Percentiles rank a stretch among this genome's conserved stretches.
Conservation (phyloP, 768 basidiomycete species). For the Hemileccinum impolitum region DNA sequence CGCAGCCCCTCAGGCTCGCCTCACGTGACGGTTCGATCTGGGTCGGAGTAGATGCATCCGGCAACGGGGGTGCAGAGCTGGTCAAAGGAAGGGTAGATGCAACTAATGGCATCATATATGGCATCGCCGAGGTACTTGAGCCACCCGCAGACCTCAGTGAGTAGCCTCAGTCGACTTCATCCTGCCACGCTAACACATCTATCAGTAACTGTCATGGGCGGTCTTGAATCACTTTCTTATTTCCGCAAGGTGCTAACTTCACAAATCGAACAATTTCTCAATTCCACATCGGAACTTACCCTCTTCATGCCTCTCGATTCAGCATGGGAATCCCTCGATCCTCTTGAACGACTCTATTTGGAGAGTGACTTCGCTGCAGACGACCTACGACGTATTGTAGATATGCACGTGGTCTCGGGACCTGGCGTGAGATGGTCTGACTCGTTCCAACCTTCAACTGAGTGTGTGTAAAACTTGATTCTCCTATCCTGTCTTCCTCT, state of each 20-base stretch:
- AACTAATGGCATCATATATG: constrained; percentile 75
- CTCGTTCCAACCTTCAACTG: constrained; percentile 48
- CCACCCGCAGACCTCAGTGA: constrained; percentile 73
- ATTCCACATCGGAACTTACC: constrained; percentile 70
- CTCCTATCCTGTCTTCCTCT: constrained; percentile 3
- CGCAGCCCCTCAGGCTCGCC: constrained; percentile 75
- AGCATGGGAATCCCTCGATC: constrained; percentile 78
- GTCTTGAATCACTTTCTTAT: constrained; percentile 64
- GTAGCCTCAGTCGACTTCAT: constrained; percentile 22
- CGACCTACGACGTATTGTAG: constrained; percentile 74
- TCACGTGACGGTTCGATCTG: constrained; percentile 45
- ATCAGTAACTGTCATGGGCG: constrained; percentile 58
- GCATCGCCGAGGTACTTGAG: constrained; percentile 69
- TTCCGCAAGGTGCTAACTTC: constrained; percentile 69
- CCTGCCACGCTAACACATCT: not conserved
- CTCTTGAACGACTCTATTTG: constrained; percentile 80
- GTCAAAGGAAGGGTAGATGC: constrained; percentile 55
- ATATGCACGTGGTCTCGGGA: constrained; percentile 68
- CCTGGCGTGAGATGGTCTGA: constrained; percentile 65
- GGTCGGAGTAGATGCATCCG: constrained; percentile 77
- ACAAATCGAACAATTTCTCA: constrained; percentile 54
- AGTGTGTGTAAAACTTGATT: constrained; percentile 42
- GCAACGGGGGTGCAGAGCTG: constrained; percentile 69
- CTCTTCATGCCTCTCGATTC: constrained; percentile 84
- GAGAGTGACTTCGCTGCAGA: constrained; percentile 83